Conservation (phyloP, 192 early-diverging fungal species). For the Coemansia sp. region DNA sequence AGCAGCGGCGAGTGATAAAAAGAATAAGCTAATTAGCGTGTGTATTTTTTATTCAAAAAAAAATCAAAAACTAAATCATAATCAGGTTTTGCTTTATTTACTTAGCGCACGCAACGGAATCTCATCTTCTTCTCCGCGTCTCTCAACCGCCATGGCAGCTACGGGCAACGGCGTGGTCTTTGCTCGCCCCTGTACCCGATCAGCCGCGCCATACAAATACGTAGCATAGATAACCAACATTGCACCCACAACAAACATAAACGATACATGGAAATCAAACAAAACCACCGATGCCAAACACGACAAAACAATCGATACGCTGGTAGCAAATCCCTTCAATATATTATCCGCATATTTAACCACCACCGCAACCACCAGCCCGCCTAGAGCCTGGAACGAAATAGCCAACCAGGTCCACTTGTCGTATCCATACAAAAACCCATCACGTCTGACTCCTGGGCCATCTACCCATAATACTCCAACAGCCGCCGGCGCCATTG, state of each 20-base stretch:
- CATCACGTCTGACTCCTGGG: constrained; percentile 63
- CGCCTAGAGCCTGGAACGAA: constrained; percentile 85
- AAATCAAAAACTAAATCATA: too few species aligned
- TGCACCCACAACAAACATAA: constrained; percentile 73
- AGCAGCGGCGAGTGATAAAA: neutral
- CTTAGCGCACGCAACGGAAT: too few species aligned
- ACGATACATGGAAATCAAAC: constrained; percentile 79
- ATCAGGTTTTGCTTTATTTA: too few species aligned
- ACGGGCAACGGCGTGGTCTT: constrained; percentile 10
- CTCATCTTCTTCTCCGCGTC: neutral
- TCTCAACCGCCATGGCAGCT: neutral
- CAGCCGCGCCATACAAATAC: constrained; percentile 65
- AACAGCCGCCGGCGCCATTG: constrained; percentile 75
- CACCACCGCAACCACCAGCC: constrained; percentile 92
- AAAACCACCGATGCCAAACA: constrained; percentile 79
- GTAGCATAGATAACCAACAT: constrained; percentile 74
- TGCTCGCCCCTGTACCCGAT: neutral
- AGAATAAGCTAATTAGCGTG: too few species aligned
- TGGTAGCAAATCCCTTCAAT: constrained; percentile 98
- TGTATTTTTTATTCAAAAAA: neutral
- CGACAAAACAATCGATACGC: constrained; percentile 92
- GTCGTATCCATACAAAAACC: constrained; percentile 94
- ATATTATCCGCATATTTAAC: constrained; percentile 99
- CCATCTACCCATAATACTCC: constrained; percentile 82
- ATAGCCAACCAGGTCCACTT: constrained; percentile 82